Percentiles rank a stretch among this genome's conserved stretches.
These are phyloP conservation scores for Orbilia javanica DNA, from an alignment of 2,329 filamentous ascomycete genomes.

Conservation along the genomic window DNA sequence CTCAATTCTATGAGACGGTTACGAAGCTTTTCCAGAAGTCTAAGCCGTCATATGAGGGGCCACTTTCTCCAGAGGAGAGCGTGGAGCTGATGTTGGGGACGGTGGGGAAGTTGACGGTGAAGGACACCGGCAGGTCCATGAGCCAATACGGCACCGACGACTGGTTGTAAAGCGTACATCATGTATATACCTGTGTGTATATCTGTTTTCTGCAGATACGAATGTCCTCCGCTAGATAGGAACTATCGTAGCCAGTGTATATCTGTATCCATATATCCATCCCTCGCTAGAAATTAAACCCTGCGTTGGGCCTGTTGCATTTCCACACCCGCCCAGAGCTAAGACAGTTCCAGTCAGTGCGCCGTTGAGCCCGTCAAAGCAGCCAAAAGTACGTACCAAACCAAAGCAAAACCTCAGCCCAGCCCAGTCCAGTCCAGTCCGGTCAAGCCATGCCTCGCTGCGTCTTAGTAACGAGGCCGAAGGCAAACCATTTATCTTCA, in stretches of 20 bases:
- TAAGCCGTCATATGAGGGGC: slow-evolving; percentile 66
- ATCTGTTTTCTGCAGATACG: too few species aligned
- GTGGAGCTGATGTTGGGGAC: slow-evolving; percentile 64
- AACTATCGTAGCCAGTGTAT: too few species aligned
- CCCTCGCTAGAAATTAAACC: too few species aligned
- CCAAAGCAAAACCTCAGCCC: slow-evolving; percentile 1
- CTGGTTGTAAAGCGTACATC: slow-evolving; percentile 68
- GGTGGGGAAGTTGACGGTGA: slow-evolving; percentile 65
- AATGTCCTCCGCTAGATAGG: too few species aligned
- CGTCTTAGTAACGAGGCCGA: slow-evolving; percentile 19
- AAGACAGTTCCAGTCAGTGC: slow-evolving; percentile 10
- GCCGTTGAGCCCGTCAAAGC: slow-evolving; percentile 6
- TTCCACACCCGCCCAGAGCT: not conserved
- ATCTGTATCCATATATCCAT: too few species aligned
- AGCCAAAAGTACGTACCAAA: not conserved
- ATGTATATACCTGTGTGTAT: too few species aligned
- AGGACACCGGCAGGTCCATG: slow-evolving; percentile 69
- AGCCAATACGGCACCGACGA: slow-evolving; percentile 71
- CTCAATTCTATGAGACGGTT: slow-evolving; percentile 60
- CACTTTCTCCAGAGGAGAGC: slow-evolving; percentile 65
- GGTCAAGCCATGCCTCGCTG: slow-evolving; percentile 18
- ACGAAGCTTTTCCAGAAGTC: slow-evolving; percentile 64
- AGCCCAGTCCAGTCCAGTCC: not conserved
- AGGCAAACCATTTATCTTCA: slow-evolving; percentile 11
- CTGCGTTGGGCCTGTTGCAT: slow-evolving; percentile 15